These are phyloP conservation scores for Peniophora sp. DNA, from an alignment of 1,284 basidiomycete species.

Conservation along the genomic window DNA sequence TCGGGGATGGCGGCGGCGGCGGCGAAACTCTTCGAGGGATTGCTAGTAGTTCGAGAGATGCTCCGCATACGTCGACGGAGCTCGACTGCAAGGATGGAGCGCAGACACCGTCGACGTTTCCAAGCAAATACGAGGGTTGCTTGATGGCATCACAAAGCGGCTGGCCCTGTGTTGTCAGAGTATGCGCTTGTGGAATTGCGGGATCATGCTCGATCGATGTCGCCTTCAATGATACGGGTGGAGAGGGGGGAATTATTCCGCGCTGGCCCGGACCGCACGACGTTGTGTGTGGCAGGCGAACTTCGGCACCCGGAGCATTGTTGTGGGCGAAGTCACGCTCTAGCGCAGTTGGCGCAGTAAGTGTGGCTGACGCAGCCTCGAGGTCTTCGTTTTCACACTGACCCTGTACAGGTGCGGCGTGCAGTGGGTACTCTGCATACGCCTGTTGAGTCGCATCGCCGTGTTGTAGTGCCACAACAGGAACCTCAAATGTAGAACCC, in stretches of 20 bases:
- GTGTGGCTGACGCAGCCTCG: constrained; percentile 51
- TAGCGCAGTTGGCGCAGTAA: no score
- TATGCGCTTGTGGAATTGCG: no score
- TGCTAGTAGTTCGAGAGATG: constrained; percentile 35
- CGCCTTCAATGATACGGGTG: no score
- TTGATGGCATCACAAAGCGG: no score
- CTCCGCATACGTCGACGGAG: constrained; percentile 15
- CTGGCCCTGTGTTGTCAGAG: no score
- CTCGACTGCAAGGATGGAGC: constrained; percentile 13
- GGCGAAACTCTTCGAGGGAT: constrained; percentile 45
- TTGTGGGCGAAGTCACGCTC: no score
- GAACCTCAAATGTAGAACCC: constrained; percentile 40
- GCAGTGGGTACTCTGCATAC: constrained; percentile 15
- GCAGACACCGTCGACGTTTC: no score
- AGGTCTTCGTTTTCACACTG: background rate
- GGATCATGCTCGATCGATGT: no score
- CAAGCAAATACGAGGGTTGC: no score
- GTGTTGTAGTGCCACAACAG: constrained; percentile 35
- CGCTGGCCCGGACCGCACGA: constrained; percentile 27
- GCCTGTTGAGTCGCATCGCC: constrained; percentile 10
- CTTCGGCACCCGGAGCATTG: background rate
- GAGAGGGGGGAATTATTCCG: constrained; percentile 14
- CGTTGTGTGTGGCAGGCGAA: constrained; percentile 2
- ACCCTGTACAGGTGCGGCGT: constrained; percentile 9
- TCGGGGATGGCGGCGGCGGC: constrained; percentile 51